A percentile compares a stretch with the other conserved stretches of the same genome.
Evolutionary conservation across 306 rosid species (phyloP).

Genomic region (Lablab purpureus): DNA sequence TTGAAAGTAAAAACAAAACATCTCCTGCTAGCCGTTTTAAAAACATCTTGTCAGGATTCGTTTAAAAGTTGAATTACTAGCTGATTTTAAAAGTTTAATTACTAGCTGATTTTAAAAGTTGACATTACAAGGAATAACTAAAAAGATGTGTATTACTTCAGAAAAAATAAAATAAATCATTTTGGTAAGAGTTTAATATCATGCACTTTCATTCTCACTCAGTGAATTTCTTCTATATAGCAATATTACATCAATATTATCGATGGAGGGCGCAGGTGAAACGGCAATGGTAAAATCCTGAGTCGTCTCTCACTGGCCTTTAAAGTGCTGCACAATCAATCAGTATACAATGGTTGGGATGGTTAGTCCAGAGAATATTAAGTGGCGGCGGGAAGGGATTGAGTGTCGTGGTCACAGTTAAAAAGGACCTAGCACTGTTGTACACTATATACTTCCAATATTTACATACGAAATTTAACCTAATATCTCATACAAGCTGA

Average conservation of each 20-base stretch:
- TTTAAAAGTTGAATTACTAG: neutral
- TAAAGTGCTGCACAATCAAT: conserved; percentile 39
- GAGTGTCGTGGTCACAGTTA: conserved; percentile 32
- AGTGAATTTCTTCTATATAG: neutral
- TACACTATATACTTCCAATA: conserved; percentile 54
- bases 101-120: neutral
- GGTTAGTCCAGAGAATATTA: conserved; percentile 33
- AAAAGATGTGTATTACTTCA: neutral
- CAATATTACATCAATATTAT: conserved; percentile 16
- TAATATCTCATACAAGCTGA: conserved; percentile 54
- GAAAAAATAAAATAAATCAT: neutral
- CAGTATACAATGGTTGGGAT: conserved; percentile 30
- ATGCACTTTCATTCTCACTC: conserved; percentile 5
- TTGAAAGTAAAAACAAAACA: neutral
- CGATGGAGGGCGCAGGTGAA: conserved; percentile 1
- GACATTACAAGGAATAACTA: neutral
- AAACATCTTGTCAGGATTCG: neutral
- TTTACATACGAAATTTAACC: conserved; percentile 61
- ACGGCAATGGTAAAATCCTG: conserved; percentile 18
- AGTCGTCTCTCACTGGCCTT: neutral
- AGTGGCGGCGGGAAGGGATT: neutral
- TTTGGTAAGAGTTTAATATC: neutral
- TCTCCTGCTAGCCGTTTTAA: neutral
- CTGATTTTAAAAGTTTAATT: neutral
- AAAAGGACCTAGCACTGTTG: conserved; percentile 54